Conservation (phyloP, 768 basidiomycete species). For the Trametes coccinea region DNA sequence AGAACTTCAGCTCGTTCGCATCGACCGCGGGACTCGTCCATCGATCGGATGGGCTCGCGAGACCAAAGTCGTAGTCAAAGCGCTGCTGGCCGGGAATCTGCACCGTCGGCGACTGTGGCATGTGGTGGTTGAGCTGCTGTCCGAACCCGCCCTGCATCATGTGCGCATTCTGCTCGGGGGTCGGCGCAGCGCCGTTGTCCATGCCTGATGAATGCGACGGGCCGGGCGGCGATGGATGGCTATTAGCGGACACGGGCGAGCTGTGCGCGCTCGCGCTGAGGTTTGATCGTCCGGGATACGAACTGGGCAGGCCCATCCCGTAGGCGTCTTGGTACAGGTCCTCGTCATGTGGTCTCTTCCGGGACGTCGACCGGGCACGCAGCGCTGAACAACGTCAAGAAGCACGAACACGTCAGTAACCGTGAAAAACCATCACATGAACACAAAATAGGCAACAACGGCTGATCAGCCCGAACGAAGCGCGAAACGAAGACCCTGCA, state of each 20-base stretch:
- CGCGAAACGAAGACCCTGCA: slow-evolving; percentile 1
- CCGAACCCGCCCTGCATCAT: slow-evolving; percentile 40
- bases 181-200: slow-evolving; percentile 33
- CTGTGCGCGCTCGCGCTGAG: slow-evolving; percentile 60
- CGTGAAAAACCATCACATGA: slow-evolving; percentile 4
- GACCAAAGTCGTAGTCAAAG: slow-evolving; percentile 52
- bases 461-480: slow-evolving; percentile 23
- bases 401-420: slow-evolving; percentile 3
- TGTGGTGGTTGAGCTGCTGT: slow-evolving; percentile 24
- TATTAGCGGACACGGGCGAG: slow-evolving; percentile 70
- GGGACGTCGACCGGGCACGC: slow-evolving; percentile 74
- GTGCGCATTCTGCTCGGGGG: slow-evolving; percentile 54
- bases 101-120: slow-evolving; percentile 50
- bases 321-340: slow-evolving; percentile 40
- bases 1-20: slow-evolving; percentile 27
- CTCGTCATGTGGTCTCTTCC: slow-evolving; percentile 72
- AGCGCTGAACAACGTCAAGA: slow-evolving; percentile 45
- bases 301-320: slow-evolving; percentile 42
- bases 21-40: slow-evolving; percentile 25
- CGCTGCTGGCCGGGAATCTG: slow-evolving; percentile 45
- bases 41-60: slow-evolving; percentile 31
- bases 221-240: slow-evolving; percentile 62
- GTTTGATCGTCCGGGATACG: slow-evolving; percentile 37
- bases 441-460: slow-evolving; percentile 12
- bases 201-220: slow-evolving; percentile 43